Evolutionary conservation across 2,329 filamentous ascomycete genomes (phyloP), one percentile per base, ranked within the genome.

Genomic region (Claviceps citrina): DNA sequence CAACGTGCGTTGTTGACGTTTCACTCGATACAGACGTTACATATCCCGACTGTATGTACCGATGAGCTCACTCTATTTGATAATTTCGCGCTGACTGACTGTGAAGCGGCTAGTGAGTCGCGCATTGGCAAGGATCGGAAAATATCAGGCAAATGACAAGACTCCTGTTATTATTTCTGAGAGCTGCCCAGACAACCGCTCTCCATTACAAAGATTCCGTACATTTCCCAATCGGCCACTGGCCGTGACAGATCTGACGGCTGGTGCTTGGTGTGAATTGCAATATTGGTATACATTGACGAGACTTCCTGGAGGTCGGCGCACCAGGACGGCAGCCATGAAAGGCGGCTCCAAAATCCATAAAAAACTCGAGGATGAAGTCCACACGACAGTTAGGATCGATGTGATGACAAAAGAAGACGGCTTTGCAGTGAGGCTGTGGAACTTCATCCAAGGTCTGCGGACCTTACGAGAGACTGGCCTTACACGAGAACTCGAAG

Each of bases 181-280:
- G 9, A 24, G 8, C 8, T 9, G 10, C 18, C 46, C 55, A 9
- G 63, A 67, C 38, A 52, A 48, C 2, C 59, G 57, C 16, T 66
- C 70, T 1, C 87, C 86, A 0, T 62, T 95, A 2, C 71, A 85
- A 46, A 76, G 81, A 26, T 94, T 93, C 51, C 79, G 87, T 28
- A 76, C 76, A 1, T 78, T 72, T 41, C 84, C 84, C 0, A 79
- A 71, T 52, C 89, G 84, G 54, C 76, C 83, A 0, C 69, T 96
- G 7, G 85, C 83, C 0, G 91, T 96, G 1, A 86, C 84, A 2
- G 91, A 98, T 57, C 63, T 96, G 19, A 76, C 87, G 0, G 81
- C 84, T 1, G 87, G 87, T 2, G 80, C 87, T 7, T 98, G 91
- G 91, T 98, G 91, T 57, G 89, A 98, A 59, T 59, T 96, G 43